These are phyloP conservation scores for Lolium perenne DNA, from an alignment of 176 grass and related monocot species.

Conservation along the genomic window DNA sequence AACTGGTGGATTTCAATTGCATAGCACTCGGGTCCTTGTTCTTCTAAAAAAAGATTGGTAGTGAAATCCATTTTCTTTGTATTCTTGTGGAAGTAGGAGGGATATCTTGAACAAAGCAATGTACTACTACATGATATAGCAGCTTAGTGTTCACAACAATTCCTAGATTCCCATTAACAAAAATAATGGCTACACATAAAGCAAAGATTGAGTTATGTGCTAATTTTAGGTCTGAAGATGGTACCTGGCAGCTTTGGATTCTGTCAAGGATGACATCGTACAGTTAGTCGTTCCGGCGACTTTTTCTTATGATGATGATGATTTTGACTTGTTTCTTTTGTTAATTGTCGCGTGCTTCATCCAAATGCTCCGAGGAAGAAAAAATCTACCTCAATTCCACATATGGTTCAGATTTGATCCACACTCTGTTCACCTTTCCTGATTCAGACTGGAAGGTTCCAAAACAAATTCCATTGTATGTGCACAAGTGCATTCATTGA, in stretches of 20 bases:
- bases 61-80: slow-evolving; percentile 16
- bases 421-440: too few relatives aligned
- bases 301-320: background rate
- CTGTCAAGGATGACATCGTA: background rate
- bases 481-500: too few relatives aligned
- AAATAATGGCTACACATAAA: background rate
- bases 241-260: background rate
- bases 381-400: background rate
- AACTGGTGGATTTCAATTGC: background rate
- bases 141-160: background rate
- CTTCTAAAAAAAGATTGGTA: background rate
- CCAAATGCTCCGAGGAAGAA: background rate
- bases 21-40: background rate
- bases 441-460: too few relatives aligned
- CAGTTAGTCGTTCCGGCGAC: background rate
- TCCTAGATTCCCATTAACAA: background rate
- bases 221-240: background rate
- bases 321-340: background rate
- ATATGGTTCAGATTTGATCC: too few relatives aligned
- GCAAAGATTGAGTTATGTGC: background rate
- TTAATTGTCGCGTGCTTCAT: background rate
- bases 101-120: background rate
- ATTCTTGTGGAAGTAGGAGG: background rate
- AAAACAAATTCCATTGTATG: too few relatives aligned
- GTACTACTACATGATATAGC: background rate